Percentiles rank a stretch among this genome's conserved stretches.
phyloP scores from a whole-genome alignment of 129 eudicot species.

The Helianthus tuberosus region DNA sequence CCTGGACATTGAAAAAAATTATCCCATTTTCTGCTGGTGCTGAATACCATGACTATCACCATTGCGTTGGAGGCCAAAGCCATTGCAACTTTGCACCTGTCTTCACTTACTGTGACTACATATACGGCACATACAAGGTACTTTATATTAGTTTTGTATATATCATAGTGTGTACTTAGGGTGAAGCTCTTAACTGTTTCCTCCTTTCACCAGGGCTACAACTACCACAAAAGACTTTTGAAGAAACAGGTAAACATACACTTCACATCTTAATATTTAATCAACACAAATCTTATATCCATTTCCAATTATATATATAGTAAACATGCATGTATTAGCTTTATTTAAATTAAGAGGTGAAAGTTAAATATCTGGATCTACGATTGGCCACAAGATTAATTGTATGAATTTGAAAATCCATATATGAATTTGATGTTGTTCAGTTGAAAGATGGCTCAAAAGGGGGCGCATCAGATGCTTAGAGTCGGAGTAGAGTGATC shows the following conservation, averaged over 20 bases:
- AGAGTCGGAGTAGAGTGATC: slow-evolving; percentile 36
- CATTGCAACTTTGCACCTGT: slow-evolving; percentile 91
- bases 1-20: slow-evolving; percentile 71
- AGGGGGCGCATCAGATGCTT: slow-evolving; percentile 14
- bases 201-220: slow-evolving; percentile 61
- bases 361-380: neutral
- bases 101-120: slow-evolving; percentile 84
- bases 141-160: neutral
- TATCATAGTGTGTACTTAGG: neutral
- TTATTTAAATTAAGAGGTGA: neutral
- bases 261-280: neutral
- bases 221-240: slow-evolving; percentile 74
- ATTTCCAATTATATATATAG: neutral
- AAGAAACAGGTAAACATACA: slow-evolving; percentile 43
- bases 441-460: slow-evolving; percentile 21
- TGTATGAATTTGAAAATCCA: neutral
- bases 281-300: neutral
- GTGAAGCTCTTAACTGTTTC: neutral
- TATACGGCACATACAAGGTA: slow-evolving; percentile 92
- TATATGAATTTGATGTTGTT: neutral
- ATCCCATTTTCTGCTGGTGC: slow-evolving; percentile 90
- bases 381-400: too few relatives aligned
- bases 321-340: neutral
- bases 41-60: slow-evolving; percentile 93
- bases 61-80: slow-evolving; percentile 86